Conservation (phyloP, 768 basidiomycete genomes). For the Kondoa subrosea region DNA sequence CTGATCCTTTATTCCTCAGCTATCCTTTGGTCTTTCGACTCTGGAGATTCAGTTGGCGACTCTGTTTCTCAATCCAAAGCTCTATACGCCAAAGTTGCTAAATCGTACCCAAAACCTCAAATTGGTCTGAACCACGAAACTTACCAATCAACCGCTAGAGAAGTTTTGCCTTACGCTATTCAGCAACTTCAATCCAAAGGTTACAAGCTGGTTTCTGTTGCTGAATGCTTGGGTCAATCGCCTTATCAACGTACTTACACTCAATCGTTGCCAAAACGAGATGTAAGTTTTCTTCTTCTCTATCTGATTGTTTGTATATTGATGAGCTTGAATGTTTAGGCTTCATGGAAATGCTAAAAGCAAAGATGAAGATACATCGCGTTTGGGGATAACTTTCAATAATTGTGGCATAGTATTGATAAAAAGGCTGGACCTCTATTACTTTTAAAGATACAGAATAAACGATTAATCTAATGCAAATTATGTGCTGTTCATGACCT, state of each 20-base stretch:
- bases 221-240: conserved; percentile 20
- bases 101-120: conserved; percentile 11
- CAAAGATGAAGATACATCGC: not conserved
- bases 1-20: conserved; percentile 1
- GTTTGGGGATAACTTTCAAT: not conserved
- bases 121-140: conserved; percentile 27
- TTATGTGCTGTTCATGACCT: no score
- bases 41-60: conserved; percentile 17
- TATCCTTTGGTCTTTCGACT: conserved; percentile 24
- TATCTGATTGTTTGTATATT: not conserved
- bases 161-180: conserved; percentile 19
- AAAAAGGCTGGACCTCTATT: no score
- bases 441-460: no score
- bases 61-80: conserved; percentile 12
- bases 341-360: not conserved
- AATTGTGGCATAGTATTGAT: no score
- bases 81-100: conserved; percentile 20
- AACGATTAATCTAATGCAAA: no score
- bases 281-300: conserved; percentile 10
- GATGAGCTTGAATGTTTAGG: no score
- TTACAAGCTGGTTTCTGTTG: conserved; percentile 23
- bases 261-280: conserved; percentile 10
- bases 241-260: conserved; percentile 22
- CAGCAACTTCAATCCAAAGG: conserved; percentile 17
- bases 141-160: conserved; percentile 12